These are phyloP conservation scores for Solanum bulbocastanum DNA, from an alignment of 257 asterid genomes.

Conservation along the genomic window DNA sequence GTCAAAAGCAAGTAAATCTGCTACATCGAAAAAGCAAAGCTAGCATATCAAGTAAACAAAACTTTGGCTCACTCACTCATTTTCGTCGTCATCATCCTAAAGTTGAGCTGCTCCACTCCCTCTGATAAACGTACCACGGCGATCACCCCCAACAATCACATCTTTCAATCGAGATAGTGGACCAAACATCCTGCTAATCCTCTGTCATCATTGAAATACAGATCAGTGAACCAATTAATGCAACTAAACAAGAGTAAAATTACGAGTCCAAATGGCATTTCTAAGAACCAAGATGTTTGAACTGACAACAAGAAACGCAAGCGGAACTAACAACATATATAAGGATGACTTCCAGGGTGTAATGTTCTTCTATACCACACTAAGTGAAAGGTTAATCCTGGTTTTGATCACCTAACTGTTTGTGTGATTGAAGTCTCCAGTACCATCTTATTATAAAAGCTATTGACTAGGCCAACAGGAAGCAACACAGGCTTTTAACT, in stretches of 20 bases:
- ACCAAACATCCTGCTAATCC: constrained; percentile 21
- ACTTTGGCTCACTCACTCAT: not conserved
- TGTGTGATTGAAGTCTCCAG: not conserved
- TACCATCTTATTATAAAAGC: not conserved
- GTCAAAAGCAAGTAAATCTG: not conserved
- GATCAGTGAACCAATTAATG: not conserved
- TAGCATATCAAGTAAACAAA: not conserved
- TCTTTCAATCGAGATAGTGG: constrained; percentile 32
- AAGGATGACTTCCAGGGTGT: not conserved
- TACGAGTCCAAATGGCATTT: not conserved
- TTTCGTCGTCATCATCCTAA: constrained; percentile 7
- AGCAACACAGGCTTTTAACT: not conserved
- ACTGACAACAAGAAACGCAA: not conserved
- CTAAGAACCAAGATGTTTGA: not conserved
- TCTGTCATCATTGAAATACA: constrained; percentile 12
- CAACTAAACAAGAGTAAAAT: not conserved
- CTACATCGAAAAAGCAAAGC: not conserved
- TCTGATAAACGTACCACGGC: constrained; percentile 15
- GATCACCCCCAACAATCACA: constrained; percentile 18
- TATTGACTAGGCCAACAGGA: not conserved
- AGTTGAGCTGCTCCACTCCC: constrained; percentile 16
- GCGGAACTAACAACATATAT: not conserved
- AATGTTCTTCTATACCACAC: not conserved
- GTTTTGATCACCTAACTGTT: not conserved
- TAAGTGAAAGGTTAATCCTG: not conserved